Base-by-base conservation (phyloP, 202 grass and related monocot genomes). In the Schoenoplectus tabernaemontani region DNA sequence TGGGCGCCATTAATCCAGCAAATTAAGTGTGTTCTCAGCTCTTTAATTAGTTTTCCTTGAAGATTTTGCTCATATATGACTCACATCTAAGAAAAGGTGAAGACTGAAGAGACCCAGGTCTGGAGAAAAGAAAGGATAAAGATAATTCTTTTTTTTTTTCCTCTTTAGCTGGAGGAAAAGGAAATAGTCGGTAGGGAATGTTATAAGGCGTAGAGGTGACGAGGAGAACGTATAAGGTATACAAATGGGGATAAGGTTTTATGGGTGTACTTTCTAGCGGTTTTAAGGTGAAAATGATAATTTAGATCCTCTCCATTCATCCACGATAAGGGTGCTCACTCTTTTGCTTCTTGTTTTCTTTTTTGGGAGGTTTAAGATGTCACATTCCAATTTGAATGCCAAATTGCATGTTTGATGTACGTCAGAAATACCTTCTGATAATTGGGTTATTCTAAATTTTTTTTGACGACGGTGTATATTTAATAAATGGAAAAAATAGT, bases 241-340 rank as follows among this genome's bases (percentile, higher is more conserved):
- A 26, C 57, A 83, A 78, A 93, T 82, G 85, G 84, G 72, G 94
- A 97, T 97, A 97, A 97, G 94, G 87, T 89, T 72, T 85, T 87
- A 84, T 80, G 84, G 59, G 56, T 79, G 65, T 89, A 82, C 84
- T 89, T 86, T 77, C 54, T 74, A 80, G 77, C 38, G 77, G 59
- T n/a, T 80, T 51, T 42, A 64, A 71, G 67, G 42, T 16, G 67
- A 71, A 48, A 71, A 48, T 23, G 77, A 63, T 12, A 47, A 34
- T 16, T 42, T 46, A 10, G 3, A 64, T 64, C 22, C 41, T 80
- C 59, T 80, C 77, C 77, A 80, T 41, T n/a, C n/a, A n/a, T n/a
- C 1, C 1, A 20, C 11, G 9, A 28, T n/a, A 39, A 46, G 22
- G 22, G n/a, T 24, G n/a, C n/a, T n/a, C n/a, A 42, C n/a, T 57